Evolutionary conservation across 2,329 filamentous ascomycete genomes (phyloP).

Genomic region (Onygenales sp.): DNA sequence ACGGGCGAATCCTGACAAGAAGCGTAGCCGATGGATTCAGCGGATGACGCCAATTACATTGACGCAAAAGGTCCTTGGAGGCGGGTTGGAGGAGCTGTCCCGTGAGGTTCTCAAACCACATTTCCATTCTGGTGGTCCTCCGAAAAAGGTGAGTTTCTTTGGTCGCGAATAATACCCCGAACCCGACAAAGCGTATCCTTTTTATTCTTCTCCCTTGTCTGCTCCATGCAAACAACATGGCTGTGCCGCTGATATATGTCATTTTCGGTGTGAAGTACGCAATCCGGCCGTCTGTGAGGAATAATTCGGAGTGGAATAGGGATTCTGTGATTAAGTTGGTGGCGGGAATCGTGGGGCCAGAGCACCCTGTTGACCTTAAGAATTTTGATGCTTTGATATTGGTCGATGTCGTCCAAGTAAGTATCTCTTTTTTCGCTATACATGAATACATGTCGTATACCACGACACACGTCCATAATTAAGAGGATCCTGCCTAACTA

Average conservation of each 20-base stretch:
- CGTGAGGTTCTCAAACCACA: constrained; percentile 48
- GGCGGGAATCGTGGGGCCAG: constrained; percentile 46
- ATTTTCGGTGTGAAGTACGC: constrained; percentile 41
- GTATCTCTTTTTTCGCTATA: constrained; percentile 14
- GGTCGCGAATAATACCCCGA: neutral
- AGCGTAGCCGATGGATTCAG: constrained; percentile 49
- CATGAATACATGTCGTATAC: neutral
- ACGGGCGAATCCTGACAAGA: constrained; percentile 38
- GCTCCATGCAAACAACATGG: neutral
- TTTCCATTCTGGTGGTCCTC: constrained; percentile 44
- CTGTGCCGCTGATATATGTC: constrained; percentile 2
- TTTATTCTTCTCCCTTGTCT: neutral
- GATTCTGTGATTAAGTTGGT: constrained; percentile 52
- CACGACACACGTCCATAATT: constrained; percentile 1
- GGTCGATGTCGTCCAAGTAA: constrained; percentile 53
- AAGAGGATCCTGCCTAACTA: neutral
- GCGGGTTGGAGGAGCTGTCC: constrained; percentile 49
- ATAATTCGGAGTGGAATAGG: constrained; percentile 48
- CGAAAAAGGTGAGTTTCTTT: constrained; percentile 41
- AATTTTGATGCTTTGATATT: constrained; percentile 52
- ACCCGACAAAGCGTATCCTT: neutral
- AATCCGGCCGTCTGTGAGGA: constrained; percentile 52
- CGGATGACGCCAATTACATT: constrained; percentile 51
- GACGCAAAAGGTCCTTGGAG: constrained; percentile 48
- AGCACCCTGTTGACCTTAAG: constrained; percentile 51